Base-by-base conservation (phyloP, 495 filamentous ascomycete genomes). In the Trichocladium antarcticum region DNA sequence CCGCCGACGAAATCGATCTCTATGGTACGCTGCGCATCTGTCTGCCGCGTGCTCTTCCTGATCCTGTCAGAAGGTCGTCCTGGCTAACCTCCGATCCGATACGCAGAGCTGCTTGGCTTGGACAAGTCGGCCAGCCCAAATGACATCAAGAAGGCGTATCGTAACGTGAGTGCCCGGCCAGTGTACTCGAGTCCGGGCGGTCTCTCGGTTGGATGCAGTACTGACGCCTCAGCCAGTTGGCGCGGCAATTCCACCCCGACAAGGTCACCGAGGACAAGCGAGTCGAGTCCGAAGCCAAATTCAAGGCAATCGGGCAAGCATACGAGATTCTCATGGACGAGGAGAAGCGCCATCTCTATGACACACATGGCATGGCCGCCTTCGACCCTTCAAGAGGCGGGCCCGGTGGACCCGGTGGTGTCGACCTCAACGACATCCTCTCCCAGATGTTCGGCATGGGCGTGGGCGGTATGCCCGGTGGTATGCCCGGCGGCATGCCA, bases 261-360 rank as follows among this genome's bases (percentile, higher is more conserved):
- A 98, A 98, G 72, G 92, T 97, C 43, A 75, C 89, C 55, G 86
- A 93, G 68, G 77, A 81, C 21, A 81, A 90, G 56, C 83, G 92
- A 45, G 84, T 76, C 51, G 80, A 79, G 44, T 87, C 92, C 29
- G 90, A 95, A 58, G 74, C 83, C 57, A 86, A 80, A 51, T 98
- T 98, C 78, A 97, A 97, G 68, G 69, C 78, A 40, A 80, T 95
- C 37, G 87, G 83, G 42, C 83, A 92, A 71, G 92, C 92, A 51
- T 98, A 97, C 72, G 92, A 98, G 63, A 95, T 97, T 61, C 86
- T 98, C 39, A 83, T 83, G 67, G 89, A 98, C 74, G 93, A 96
- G 44, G 81, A 96, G 24, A 96, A 93, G 63, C 83, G 92, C 53
- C 75, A 85, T 19, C 65, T 88, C 42, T 98, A 98, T 67, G 89